phyloP scores from a whole-genome alignment of 2,329 filamentous ascomycete species.

The Sphaerulina populicola region DNA sequence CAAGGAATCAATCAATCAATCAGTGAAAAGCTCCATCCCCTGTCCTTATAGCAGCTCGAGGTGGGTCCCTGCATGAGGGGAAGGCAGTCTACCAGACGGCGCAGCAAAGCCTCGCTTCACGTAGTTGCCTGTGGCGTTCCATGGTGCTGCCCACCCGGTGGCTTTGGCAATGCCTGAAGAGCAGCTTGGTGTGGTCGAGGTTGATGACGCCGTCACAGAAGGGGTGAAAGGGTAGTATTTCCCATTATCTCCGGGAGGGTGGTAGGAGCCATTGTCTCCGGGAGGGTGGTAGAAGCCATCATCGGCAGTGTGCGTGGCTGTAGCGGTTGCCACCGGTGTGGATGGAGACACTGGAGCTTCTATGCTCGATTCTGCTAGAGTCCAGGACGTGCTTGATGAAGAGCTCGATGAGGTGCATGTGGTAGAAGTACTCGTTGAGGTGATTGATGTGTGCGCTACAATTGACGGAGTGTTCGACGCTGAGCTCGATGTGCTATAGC shows the following conservation, averaged over 20 bases:
- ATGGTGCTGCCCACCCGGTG: slow-evolving; percentile 7
- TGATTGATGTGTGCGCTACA: background rate
- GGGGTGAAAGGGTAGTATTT: background rate
- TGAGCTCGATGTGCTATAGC: background rate
- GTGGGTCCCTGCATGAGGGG: background rate
- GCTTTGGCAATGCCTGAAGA: background rate
- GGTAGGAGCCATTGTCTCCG: slow-evolving; percentile 1
- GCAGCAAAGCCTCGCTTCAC: slow-evolving; percentile 4
- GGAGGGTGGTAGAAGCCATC: slow-evolving; percentile 4
- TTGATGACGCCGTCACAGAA: background rate
- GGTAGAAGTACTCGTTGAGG: background rate
- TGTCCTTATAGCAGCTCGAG: background rate
- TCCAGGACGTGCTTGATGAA: background rate
- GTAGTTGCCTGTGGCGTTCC: slow-evolving; percentile 7
- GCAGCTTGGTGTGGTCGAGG: background rate
- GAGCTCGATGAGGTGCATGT: background rate
- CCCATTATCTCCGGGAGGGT: slow-evolving; percentile 1
- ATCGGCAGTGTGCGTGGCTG: background rate
- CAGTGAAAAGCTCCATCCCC: background rate
- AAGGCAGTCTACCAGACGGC: slow-evolving; percentile 4
- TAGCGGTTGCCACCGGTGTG: background rate
- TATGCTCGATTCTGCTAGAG: background rate
- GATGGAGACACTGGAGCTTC: slow-evolving; percentile 2
- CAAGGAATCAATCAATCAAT: background rate
- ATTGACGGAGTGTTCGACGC: background rate